These are phyloP conservation scores for Aspergillus sclerotialis DNA, from an alignment of 2,329 filamentous ascomycete species.

Conservation along the genomic window DNA sequence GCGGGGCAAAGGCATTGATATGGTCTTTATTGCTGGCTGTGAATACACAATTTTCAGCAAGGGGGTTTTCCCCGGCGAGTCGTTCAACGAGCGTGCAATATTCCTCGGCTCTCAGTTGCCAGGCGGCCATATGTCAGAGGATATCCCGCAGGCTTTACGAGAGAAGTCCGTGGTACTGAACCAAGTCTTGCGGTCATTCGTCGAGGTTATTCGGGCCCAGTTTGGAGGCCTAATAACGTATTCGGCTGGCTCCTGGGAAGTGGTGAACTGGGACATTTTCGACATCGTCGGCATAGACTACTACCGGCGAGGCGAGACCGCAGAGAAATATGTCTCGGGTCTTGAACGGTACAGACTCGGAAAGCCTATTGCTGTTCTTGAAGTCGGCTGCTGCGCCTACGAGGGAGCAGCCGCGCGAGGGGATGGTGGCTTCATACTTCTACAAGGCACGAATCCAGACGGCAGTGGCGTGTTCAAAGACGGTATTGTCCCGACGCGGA, in stretches of 20 bases:
- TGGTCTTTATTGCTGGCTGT: constrained; percentile 9
- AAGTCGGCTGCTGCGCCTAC: constrained; percentile 12
- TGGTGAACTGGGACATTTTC: constrained; percentile 10
- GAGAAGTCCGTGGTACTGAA: constrained; percentile 7
- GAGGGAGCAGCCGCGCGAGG: constrained; percentile 7
- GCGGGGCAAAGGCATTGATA: constrained; percentile 3
- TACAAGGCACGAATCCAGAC: constrained; percentile 9
- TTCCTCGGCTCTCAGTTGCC: constrained; percentile 5
- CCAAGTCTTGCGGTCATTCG: constrained; percentile 5
- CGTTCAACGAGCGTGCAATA: constrained; percentile 8
- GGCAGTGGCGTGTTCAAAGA: constrained; percentile 8
- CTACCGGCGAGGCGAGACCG: constrained; percentile 7
- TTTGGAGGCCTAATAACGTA: constrained; percentile 6
- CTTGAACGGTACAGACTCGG: constrained; percentile 3
- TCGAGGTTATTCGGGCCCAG: constrained; percentile 1
- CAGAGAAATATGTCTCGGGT: constrained; percentile 7
- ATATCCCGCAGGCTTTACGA: constrained; percentile 3
- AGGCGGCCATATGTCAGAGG: constrained; percentile 2
- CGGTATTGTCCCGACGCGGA: constrained; percentile 8
- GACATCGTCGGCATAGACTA: constrained; percentile 11
- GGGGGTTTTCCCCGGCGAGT: constrained; percentile 6
- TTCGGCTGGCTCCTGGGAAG: constrained; percentile 10
- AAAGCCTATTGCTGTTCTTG: constrained; percentile 9
- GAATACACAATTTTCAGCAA: constrained; percentile 10
- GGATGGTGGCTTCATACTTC: constrained; percentile 7